Evolutionary conservation across 176 grass and related monocot genomes (phyloP), one percentile per base, ranked within the genome.

Genomic region (Hsuehochloa calcarea): DNA sequence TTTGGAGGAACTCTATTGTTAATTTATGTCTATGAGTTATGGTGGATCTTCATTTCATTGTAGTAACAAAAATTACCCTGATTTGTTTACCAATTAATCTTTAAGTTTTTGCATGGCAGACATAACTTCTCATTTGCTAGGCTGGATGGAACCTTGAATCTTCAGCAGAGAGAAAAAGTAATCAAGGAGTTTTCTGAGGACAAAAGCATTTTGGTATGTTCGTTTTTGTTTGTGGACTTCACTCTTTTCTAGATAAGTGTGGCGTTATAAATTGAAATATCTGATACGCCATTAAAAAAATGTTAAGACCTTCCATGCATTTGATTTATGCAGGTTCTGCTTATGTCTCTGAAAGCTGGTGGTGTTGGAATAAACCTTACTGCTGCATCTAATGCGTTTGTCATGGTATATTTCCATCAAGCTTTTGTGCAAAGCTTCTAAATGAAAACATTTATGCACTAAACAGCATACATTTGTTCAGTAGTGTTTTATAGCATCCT

Each of bases 291-390:
- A 15, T 40, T 67, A 45, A 26, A 77, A 77, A 14, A 37, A 65
- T 43, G 26, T 1, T 34, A 78, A 20, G 38, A 29, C n/a, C 12
- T 89, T 61, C 64, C 70, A 20, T 81, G 31, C 51, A 69, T 72
- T 77, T 87, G 56, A 60, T 82, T 59, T 74, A 83, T 80, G 27
- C 85, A 95, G 95, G 87, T 95, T 90, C 73, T 95, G 47, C 89
- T 98, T 65, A 98, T 98, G 93, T 98, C 96, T 80, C 84, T 98
- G 55, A 98, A 98, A 74, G 96, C 96, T 52, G 93, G 96, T 54
- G 96, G 96, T 87, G 96, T 98, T 87, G 96, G 96, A 80, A 93
- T 98, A 93, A 98, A 98, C 77, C 93, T 98, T 62, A 95, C 93
- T 22, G 96, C 96, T 66, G 96, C 96, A 74, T 93, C 96, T 20